phyloP scores from a whole-genome alignment of 495 filamentous ascomycete genomes.

The Neurospora sp. region DNA sequence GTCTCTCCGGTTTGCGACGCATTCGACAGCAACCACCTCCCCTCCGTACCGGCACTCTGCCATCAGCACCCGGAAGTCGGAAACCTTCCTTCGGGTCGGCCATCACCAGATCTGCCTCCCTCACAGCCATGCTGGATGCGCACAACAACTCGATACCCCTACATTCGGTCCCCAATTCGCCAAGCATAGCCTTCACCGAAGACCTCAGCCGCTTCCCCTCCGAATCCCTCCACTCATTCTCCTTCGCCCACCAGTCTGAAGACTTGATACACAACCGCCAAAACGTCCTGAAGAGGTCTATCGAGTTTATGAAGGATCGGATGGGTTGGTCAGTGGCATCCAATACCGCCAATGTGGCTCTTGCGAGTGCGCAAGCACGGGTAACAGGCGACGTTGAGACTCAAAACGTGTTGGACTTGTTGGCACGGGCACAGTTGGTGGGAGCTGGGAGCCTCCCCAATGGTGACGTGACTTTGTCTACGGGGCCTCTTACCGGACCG shows the following conservation, averaged over 20 bases:
- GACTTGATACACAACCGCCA: constrained; percentile 84
- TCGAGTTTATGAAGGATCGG: constrained; percentile 96
- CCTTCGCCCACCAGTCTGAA: constrained; percentile 92
- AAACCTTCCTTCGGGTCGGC: constrained; percentile 45
- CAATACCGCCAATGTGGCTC: constrained; percentile 23
- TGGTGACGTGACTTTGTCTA: constrained; percentile 28
- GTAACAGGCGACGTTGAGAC: constrained; percentile 74
- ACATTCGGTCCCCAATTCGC: constrained; percentile 52
- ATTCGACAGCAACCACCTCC: constrained; percentile 76
- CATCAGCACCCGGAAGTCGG: constrained; percentile 45
- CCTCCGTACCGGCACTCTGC: constrained; percentile 53
- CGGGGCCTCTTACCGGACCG: constrained; percentile 67
- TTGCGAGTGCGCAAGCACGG: constrained; percentile 74
- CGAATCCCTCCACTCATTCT: constrained; percentile 96
- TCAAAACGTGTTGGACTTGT: constrained; percentile 82
- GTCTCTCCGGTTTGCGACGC: constrained; percentile 72
- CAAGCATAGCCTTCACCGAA: constrained; percentile 57
- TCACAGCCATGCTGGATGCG: constrained; percentile 41
- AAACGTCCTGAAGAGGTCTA: constrained; percentile 83
- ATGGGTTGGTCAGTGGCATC: constrained; percentile 63
- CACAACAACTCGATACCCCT: constrained; percentile 32
- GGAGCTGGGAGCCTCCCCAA: constrained; percentile 42
- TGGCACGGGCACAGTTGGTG: constrained; percentile 68
- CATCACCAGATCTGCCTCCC: constrained; percentile 52
- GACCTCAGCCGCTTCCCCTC: constrained; percentile 87